Evolutionary conservation across 176 grass and related monocot species (phyloP).

Genomic region (Panicum miliaceum): DNA sequence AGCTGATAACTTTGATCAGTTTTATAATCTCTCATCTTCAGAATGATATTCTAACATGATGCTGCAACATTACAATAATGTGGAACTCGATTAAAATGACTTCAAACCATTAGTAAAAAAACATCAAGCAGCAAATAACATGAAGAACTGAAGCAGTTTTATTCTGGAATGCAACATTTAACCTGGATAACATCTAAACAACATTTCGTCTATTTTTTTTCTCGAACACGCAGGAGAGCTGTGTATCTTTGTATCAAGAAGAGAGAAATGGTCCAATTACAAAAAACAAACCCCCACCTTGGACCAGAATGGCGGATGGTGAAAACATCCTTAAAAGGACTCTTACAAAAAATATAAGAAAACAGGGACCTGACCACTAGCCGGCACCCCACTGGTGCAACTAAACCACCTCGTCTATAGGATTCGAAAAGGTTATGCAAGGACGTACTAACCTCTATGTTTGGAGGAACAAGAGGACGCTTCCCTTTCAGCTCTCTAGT

Average conservation of each 20-base stretch:
- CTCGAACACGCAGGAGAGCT: no score
- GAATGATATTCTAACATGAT: not conserved
- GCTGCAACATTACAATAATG: conserved; percentile 3
- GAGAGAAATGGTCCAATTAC: no score
- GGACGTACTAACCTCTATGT: conserved; percentile 59
- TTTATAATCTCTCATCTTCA: not conserved
- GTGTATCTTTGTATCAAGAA: no score
- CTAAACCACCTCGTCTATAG: not conserved
- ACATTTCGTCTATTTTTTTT: not conserved
- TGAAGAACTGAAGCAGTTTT: conserved; percentile 15
- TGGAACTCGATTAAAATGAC: not conserved
- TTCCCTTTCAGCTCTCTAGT: conserved; percentile 90
- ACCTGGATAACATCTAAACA: conserved; percentile 2
- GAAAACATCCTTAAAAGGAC: no score
- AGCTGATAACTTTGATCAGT: not conserved
- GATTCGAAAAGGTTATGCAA: not conserved
- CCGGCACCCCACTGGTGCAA: no score
- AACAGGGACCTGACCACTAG: no score
- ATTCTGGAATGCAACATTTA: not conserved
- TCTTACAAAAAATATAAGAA: no score
- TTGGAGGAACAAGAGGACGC: conserved; percentile 76
- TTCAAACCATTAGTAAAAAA: not conserved
- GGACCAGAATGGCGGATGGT: no score
- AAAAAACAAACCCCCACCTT: no score
- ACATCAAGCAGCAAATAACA: not conserved